phyloP scores from a whole-genome alignment of 2,329 filamentous ascomycete genomes.

The Didymella pomorum region DNA sequence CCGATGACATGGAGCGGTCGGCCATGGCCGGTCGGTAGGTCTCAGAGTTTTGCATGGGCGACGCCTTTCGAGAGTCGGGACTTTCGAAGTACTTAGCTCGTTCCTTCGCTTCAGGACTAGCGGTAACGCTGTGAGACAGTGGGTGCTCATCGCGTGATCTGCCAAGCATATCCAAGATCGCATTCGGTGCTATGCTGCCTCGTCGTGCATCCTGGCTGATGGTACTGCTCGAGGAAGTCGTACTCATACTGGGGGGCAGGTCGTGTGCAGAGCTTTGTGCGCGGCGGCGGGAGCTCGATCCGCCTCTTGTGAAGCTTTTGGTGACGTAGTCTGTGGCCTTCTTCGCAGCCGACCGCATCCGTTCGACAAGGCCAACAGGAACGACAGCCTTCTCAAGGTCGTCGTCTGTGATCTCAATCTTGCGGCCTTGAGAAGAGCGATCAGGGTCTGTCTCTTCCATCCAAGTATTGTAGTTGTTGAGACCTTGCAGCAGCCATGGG shows the following conservation, averaged over 20 bases:
- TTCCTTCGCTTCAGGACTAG: slow-evolving; percentile 66
- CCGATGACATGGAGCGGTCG: slow-evolving; percentile 55
- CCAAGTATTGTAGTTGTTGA: slow-evolving; percentile 79
- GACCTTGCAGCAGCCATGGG: slow-evolving; percentile 84
- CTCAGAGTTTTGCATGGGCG: slow-evolving; percentile 47
- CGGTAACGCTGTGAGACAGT: slow-evolving; percentile 75
- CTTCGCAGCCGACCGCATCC: slow-evolving; percentile 77
- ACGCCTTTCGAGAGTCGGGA: slow-evolving; percentile 51
- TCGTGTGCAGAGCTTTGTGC: slow-evolving; percentile 63
- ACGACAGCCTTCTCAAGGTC: slow-evolving; percentile 92
- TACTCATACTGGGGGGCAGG: slow-evolving; percentile 61
- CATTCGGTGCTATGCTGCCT: slow-evolving; percentile 66
- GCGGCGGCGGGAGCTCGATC: slow-evolving; percentile 60
- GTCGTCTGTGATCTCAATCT: slow-evolving; percentile 90
- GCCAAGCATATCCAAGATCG: slow-evolving; percentile 62
- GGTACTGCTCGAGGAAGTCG: slow-evolving; percentile 62
- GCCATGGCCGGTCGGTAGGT: slow-evolving; percentile 40
- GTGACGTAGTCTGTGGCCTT: slow-evolving; percentile 37
- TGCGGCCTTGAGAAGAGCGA: slow-evolving; percentile 77
- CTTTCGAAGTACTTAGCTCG: slow-evolving; percentile 47
- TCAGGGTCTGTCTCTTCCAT: slow-evolving; percentile 93
- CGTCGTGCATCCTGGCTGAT: slow-evolving; percentile 64
- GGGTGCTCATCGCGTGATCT: slow-evolving; percentile 71
- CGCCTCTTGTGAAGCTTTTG: slow-evolving; percentile 40
- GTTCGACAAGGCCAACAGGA: slow-evolving; percentile 85